Base-by-base conservation (phyloP, 2,329 filamentous ascomycete species). In the Fusarium proliferatum region DNA sequence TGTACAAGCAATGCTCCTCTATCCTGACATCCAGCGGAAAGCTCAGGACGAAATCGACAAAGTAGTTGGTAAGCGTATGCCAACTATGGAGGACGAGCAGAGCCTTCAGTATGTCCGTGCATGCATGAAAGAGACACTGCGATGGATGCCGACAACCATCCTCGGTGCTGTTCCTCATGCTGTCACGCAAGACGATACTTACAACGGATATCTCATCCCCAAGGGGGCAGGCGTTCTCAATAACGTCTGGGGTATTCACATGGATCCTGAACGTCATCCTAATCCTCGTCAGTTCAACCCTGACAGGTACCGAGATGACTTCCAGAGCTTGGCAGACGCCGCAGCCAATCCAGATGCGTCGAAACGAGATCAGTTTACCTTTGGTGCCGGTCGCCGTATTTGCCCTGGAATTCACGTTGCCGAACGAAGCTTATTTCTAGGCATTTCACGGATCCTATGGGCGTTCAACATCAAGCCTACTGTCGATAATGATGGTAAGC, bases 261-360 rank as follows among this genome's bases (percentile, higher is more conserved):
- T 94, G 80, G 92, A 94, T 76, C 88, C 90, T 4, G 88, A 91
- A 41, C 89, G 89, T 4, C 93, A 94, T 80, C 85, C 88, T 0
- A 59, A 81, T 28, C 82, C 82, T 1, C 68, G 72, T 5, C 33
- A 46, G 3, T 85, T 84, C 56, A 69, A 83, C 26, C 82, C 82
- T 2, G 77, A 80, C 3, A 76, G 82, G 1, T 84, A 76, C 30
- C 42, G 23, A 3, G 19, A 65, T 9, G 70, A 74, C 19, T 23
- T 41, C 0, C 64, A 66, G 11, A 71, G 59, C 9, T 30, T 70
- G 2, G 63, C 67, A 9, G 63, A 74, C 16, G 68, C 72, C 5
- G 71, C 71, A 1, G 60, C 69, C 19, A 68, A 63, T 3, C 58
- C 61, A 1, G 64, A 69, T 16, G 39, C 51, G 0, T 53, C 53